A percentile compares a stretch with the other conserved stretches of the same genome.
Evolutionary conservation across 2,329 filamentous ascomycete species (phyloP).

Genomic region (Zymoseptoria brevis): DNA sequence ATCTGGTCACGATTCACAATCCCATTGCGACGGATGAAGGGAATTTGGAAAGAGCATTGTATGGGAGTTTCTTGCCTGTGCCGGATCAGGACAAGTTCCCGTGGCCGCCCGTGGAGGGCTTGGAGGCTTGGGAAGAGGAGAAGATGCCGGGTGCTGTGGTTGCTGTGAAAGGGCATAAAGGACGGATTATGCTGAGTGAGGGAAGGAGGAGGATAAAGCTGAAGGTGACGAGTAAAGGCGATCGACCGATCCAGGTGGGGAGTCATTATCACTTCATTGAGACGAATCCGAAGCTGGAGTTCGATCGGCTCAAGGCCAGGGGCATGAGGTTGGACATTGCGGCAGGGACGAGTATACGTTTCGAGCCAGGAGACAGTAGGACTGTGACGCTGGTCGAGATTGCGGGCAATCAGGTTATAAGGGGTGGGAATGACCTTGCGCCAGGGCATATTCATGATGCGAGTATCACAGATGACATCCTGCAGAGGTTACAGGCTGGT

Average conservation of each 20-base stretch:
- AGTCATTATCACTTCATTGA: slow-evolving; percentile 97
- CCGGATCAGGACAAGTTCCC: slow-evolving; percentile 55
- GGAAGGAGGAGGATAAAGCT: slow-evolving; percentile 65
- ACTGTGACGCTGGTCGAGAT: slow-evolving; percentile 88
- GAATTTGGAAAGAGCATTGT: slow-evolving; percentile 76
- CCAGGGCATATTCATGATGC: slow-evolving; percentile 60
- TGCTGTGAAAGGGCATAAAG: slow-evolving; percentile 55
- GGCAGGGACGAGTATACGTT: slow-evolving; percentile 83
- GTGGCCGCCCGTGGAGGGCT: slow-evolving; percentile 43
- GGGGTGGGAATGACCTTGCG: slow-evolving; percentile 75
- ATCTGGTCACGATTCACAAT: slow-evolving; percentile 88
- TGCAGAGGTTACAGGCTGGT: slow-evolving; percentile 57
- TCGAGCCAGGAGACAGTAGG: slow-evolving; percentile 88
- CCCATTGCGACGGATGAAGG: slow-evolving; percentile 81
- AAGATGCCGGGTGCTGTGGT: slow-evolving; percentile 75
- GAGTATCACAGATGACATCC: slow-evolving; percentile 55
- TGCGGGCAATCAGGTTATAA: slow-evolving; percentile 68
- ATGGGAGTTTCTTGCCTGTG: slow-evolving; percentile 82
- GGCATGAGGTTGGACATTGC: slow-evolving; percentile 84
- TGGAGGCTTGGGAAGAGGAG: slow-evolving; percentile 54
- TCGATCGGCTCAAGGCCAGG: slow-evolving; percentile 75
- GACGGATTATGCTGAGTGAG: slow-evolving; percentile 61
- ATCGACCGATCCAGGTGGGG: slow-evolving; percentile 82
- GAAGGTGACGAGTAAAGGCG: slow-evolving; percentile 75
- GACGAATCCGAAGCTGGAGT: slow-evolving; percentile 81